These are phyloP conservation scores for Vanrija sp. DNA, from an alignment of 1,284 basidiomycete species.

Conservation along the genomic window DNA sequence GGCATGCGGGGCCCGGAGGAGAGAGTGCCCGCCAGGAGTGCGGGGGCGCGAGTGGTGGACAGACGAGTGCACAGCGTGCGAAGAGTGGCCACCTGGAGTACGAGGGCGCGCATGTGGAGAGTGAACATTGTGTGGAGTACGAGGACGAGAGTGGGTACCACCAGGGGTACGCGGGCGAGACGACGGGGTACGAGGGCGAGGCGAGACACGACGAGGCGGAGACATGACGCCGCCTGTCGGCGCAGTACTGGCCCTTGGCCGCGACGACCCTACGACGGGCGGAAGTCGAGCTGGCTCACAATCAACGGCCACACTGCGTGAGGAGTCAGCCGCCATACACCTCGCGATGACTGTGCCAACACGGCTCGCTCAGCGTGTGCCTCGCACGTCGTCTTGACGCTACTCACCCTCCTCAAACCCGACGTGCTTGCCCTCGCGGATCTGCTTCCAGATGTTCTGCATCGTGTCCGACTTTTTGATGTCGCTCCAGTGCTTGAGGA, in stretches of 20 bases:
- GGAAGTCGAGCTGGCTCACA: constrained; percentile 28
- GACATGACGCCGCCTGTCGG: neutral
- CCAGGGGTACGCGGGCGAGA: too few relatives aligned
- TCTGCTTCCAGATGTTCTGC: constrained; percentile 77
- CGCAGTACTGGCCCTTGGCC: too few relatives aligned
- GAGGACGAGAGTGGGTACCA: too few relatives aligned
- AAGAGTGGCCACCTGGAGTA: too few relatives aligned
- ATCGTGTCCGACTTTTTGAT: constrained; percentile 74
- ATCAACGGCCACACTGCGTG: constrained; percentile 34
- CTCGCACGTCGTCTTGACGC: neutral
- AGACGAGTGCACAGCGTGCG: too few relatives aligned
- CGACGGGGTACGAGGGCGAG: neutral
- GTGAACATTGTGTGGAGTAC: too few relatives aligned
- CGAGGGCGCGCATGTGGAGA: too few relatives aligned
- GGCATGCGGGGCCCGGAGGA: too few relatives aligned
- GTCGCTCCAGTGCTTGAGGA: constrained; percentile 73
- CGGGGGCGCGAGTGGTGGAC: too few relatives aligned
- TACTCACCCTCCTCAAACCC: constrained; percentile 59
- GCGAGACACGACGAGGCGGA: neutral
- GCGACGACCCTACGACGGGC: constrained; percentile 10
- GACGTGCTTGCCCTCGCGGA: constrained; percentile 70
- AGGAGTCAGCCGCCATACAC: neutral
- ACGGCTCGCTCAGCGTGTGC: neutral
- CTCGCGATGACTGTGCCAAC: too few relatives aligned
- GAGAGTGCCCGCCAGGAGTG: too few relatives aligned